phyloP scores from a whole-genome alignment of 306 rosid species.

The Calophaca sinica region DNA sequence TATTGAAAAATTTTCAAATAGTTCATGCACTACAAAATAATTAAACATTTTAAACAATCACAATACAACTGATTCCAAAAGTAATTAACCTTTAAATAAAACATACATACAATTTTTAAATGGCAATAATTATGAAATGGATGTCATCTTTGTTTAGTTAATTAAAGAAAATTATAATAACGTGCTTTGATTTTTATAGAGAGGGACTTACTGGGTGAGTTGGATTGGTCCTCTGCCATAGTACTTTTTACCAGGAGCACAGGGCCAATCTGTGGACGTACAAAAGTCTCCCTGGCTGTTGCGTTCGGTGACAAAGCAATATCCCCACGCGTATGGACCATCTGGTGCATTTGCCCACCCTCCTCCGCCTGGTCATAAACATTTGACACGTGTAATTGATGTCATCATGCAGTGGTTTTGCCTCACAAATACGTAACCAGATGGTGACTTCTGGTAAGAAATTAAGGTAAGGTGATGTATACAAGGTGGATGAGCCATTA shows the following conservation, averaged over 20 bases:
- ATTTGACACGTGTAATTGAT: neutral
- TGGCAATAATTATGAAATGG: too few relatives aligned
- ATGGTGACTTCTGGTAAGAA: neutral
- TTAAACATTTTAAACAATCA: too few relatives aligned
- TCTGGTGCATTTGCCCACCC: constrained; percentile 74
- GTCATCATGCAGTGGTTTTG: neutral
- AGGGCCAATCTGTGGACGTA: constrained; percentile 50
- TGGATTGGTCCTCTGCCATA: constrained; percentile 84
- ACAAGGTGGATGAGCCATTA: too few relatives aligned
- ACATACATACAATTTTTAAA: too few relatives aligned
- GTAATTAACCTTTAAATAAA: too few relatives aligned
- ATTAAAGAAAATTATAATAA: too few relatives aligned
- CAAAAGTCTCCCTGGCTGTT: constrained; percentile 44
- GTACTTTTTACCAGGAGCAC: constrained; percentile 62
- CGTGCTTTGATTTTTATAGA: too few relatives aligned
- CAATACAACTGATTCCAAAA: too few relatives aligned
- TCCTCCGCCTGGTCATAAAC: constrained; percentile 61
- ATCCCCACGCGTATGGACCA: constrained; percentile 75
- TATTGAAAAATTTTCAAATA: too few relatives aligned
- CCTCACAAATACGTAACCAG: neutral
- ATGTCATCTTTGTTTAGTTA: too few relatives aligned
- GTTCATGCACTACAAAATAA: too few relatives aligned
- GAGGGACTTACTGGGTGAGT: constrained; percentile 54
- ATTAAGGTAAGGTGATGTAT: too few relatives aligned
- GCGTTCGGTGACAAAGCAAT: constrained; percentile 59